Conservation (phyloP, 2,329 filamentous ascomycete species). For the Epicoccum sorghinum region DNA sequence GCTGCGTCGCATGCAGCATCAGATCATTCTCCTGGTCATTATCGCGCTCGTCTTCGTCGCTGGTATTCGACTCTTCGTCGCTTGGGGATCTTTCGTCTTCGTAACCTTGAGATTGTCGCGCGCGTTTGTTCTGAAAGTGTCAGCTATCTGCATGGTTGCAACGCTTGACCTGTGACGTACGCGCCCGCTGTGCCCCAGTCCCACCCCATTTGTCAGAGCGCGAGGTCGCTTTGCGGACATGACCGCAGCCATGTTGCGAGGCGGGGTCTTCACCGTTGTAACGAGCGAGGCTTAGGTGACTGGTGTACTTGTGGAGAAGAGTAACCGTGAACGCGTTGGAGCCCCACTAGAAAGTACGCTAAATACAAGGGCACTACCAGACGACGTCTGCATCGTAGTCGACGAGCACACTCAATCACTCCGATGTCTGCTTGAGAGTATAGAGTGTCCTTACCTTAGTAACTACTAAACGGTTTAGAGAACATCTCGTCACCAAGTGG, state of each 20-base stretch:
- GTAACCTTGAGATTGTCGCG: slow-evolving; percentile 31
- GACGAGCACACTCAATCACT: too few species aligned
- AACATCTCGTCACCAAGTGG: too few species aligned
- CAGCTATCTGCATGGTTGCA: slow-evolving; percentile 4
- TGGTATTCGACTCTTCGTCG: slow-evolving; percentile 20
- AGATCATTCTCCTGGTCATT: slow-evolving; percentile 26
- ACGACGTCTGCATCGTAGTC: not conserved
- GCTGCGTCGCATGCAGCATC: slow-evolving; percentile 39
- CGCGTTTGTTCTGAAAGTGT: slow-evolving; percentile 39
- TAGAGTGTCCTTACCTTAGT: too few species aligned
- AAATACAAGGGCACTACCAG: not conserved
- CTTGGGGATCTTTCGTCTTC: slow-evolving; percentile 26
- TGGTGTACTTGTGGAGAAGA: not conserved
- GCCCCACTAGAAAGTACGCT: slow-evolving; percentile 24
- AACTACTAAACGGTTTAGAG: too few species aligned
- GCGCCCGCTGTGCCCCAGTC: slow-evolving; percentile 21
- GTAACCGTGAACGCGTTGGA: slow-evolving; percentile 27
- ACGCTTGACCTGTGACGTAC: slow-evolving; percentile 19
- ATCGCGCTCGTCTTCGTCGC: slow-evolving; percentile 25
- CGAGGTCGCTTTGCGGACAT: slow-evolving; percentile 43
- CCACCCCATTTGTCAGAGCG: slow-evolving; percentile 28
- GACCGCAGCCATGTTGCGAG: slow-evolving; percentile 33
- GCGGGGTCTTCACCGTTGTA: not conserved
- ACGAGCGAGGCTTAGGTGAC: not conserved
- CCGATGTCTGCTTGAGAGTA: too few species aligned